These are phyloP conservation scores for Fusarium hostae DNA, from an alignment of 2,329 filamentous ascomycete species.

Conservation along the genomic window DNA sequence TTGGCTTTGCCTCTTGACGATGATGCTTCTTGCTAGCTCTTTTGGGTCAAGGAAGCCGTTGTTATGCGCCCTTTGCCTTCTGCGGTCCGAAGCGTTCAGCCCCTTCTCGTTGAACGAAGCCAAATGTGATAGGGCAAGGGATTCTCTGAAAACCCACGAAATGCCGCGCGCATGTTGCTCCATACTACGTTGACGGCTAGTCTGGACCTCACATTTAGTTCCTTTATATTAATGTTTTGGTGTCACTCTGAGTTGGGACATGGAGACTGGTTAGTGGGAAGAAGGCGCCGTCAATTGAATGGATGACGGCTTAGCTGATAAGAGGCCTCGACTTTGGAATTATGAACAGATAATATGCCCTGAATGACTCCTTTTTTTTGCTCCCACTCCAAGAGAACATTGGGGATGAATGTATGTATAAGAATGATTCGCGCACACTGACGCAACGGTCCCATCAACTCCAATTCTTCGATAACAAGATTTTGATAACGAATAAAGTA, in stretches of 20 bases:
- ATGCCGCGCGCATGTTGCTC: constrained; percentile 7
- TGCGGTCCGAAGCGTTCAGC: neutral
- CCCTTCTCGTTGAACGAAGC: neutral
- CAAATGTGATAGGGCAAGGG: neutral
- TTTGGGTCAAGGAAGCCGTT: neutral
- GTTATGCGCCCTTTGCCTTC: neutral
- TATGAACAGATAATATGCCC: constrained; percentile 26
- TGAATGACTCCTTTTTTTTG: neutral
- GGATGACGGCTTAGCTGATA: constrained; percentile 2
- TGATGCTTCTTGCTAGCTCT: constrained; percentile 2
- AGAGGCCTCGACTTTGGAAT: constrained; percentile 3
- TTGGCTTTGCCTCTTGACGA: constrained; percentile 9
- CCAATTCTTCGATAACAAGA: neutral
- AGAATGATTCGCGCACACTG: neutral
- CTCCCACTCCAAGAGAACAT: neutral
- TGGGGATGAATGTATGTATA: neutral
- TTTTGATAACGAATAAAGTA: neutral
- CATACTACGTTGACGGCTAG: neutral
- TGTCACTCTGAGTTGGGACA: neutral
- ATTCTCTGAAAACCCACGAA: constrained; percentile 5
- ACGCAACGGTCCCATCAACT: too few species aligned
- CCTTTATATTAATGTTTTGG: neutral
- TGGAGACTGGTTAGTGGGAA: neutral
- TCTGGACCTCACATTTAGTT: neutral
- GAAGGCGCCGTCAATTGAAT: constrained; percentile 25